Base-by-base conservation (phyloP, 2,329 filamentous ascomycete genomes). In the Talaromyces islandicus region DNA sequence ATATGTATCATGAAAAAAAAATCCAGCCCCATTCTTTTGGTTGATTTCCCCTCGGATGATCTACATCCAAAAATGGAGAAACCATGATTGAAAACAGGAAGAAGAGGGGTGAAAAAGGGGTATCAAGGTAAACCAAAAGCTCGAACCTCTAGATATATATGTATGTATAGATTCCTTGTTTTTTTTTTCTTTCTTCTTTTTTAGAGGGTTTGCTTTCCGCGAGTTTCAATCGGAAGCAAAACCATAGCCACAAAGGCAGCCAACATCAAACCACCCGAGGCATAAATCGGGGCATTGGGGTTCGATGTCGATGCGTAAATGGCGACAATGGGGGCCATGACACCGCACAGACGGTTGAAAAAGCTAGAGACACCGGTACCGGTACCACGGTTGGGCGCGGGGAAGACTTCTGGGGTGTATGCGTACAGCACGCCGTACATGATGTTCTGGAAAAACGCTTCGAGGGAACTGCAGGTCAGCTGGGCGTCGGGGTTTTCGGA, bases 351-450 rank as follows among this genome's bases (percentile, higher is more conserved):
- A 43, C 78, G 74, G 64, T 80, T 79, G 48, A 80, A 65, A 59
- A 73, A 78, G 61, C 75, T 76, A 25, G 74, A 71, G 46, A 80
- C 77, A 46, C 82, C 81, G 1, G 79, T 81, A 6, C 81, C 84
- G 0, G 82, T 84, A 2, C 82, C 83, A 0, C 83, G 74, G 51
- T 82, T 75, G 0, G 82, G 80, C 2, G 79, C 81, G 0, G 82
- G 82, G 69, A 86, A 85, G 0, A 81, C 81, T 64, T 86, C 82
- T 0, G 83, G 83, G 0, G 83, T 85, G 70, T 85, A 85, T 0
- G 82, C 81, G 65, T 82, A 85, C 2, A 85, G 69, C 1, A 84
- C 81, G 29, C 82, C 81, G 64, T 84, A 84, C 79, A 81, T 81
- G 67, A 81, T 78, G 64, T 82, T 82, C 67, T 78, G 81, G 75